Base-by-base conservation (phyloP, 306 rosid species). In the Leucaena leucocephala region DNA sequence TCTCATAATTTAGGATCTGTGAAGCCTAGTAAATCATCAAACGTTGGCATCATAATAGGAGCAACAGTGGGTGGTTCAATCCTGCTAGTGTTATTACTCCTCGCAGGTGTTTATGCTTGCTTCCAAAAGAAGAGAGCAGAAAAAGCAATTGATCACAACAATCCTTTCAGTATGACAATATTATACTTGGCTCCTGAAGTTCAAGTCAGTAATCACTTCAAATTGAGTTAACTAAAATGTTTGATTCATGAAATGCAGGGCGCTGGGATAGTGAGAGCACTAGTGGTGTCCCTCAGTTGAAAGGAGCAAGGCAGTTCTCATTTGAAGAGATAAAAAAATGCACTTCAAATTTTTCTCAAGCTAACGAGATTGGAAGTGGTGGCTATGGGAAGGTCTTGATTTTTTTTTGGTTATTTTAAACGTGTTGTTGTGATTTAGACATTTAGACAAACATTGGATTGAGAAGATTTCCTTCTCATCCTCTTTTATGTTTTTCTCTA, bases 321-420 rank as follows among this genome's bases (percentile, higher is more conserved):
- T 89, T 86, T 39, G 90, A 84, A 75, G 92, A 91, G 83, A 84
- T 89, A 46, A 75, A 80, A 77, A 84, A 78, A 57, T 86, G 61
- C 86, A 87, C 88, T 84, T 66, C 76, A 48, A 84, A 80, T 42
- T 89, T 91, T 76, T 86, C 91, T 42, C 76, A 46, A 43, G 83
- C 45, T 9, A 89, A 87, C 54, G 85, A 68, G 17, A 62, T 89
- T 76, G 96, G 96, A 77, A 70, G 87, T 39, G 93, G 97, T 14
- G 93, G 92, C 33, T 89, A 85, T 62, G 96, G 93, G 35, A 84
- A 89, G 89, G 96, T 89, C 52, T 65, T 74, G 12, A 48, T 38
- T 49, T 55, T 33, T 17, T 3, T 59, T 16, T 17, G 61, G 34
- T 55, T 44, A 33, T 64, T 34, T 70, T 76, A n/a, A 50, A 49